Percentiles rank a stretch among this genome's conserved stretches.
These are phyloP conservation scores for Effrenium voratum DNA, from an alignment of 73 alveolate species.

Conservation along the genomic window DNA sequence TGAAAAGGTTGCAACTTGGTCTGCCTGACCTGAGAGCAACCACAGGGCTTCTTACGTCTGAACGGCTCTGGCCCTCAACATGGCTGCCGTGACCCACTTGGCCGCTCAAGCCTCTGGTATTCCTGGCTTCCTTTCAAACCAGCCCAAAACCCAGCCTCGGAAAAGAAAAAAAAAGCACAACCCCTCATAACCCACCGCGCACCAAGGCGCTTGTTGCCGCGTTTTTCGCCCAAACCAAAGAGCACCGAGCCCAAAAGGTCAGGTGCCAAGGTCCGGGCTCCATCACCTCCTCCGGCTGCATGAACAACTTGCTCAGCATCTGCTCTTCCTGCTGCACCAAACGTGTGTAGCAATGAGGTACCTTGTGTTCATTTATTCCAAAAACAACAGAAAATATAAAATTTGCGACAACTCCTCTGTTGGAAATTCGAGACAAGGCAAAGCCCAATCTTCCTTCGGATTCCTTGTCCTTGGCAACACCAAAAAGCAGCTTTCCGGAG, in stretches of 20 bases:
- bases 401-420: background rate
- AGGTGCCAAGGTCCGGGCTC: background rate
- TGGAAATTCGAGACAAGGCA: background rate
- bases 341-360: no score
- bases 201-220: background rate
- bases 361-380: no score
- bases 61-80: no score
- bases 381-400: background rate
- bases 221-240: no score
- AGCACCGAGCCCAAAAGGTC: background rate
- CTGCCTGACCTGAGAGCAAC: no score
- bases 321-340: background rate
- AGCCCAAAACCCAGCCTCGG: no score
- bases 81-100: background rate
- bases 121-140: no score
- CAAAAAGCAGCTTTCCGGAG: background rate
- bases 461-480: background rate
- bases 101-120: background rate
- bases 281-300: conserved; percentile 47
- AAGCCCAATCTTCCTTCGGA: background rate
- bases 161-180: background rate
- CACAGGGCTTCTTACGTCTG: no score
- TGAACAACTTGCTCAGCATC: conserved; percentile 21
- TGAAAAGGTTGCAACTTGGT: no score
- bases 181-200: background rate